Evolutionary conservation across 306 rosid genomes (phyloP).

Genomic region (Cajanus cajan): DNA sequence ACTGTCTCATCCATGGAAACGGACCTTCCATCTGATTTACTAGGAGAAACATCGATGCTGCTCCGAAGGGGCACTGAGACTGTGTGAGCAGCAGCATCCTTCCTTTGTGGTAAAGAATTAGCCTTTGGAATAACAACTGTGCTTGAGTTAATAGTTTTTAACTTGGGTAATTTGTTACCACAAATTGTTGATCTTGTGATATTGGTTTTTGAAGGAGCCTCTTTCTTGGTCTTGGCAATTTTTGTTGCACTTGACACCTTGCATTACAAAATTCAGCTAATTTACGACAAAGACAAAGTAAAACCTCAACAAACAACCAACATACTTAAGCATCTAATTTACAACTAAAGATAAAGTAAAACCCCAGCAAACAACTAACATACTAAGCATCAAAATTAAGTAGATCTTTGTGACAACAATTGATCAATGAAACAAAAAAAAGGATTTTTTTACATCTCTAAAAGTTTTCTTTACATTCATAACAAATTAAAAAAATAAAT

Average conservation of each 20-base stretch:
- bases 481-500: too few relatives aligned
- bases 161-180: constrained; percentile 13
- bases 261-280: background rate
- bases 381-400: background rate
- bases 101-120: constrained; percentile 32
- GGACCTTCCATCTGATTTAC: constrained; percentile 65
- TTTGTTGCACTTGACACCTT: constrained; percentile 60
- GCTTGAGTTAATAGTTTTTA: constrained; percentile 41
- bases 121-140: constrained; percentile 34
- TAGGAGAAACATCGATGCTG: constrained; percentile 58
- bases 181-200: constrained; percentile 25
- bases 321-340: background rate
- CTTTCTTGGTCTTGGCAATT: constrained; percentile 57
- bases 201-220: constrained; percentile 27
- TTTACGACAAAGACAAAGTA: background rate
- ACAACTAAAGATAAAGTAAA: too few relatives aligned
- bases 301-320: background rate
- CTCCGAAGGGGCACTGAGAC: constrained; percentile 11
- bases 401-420: background rate
- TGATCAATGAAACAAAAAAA: background rate
- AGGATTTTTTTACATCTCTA: background rate
- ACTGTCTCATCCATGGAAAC: constrained; percentile 70
- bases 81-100: constrained; percentile 11
- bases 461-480: too few relatives aligned
- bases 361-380: too few relatives aligned